Conservation (phyloP, 164 flowering plant genomes). For the Stephania yunnanensis region DNA sequence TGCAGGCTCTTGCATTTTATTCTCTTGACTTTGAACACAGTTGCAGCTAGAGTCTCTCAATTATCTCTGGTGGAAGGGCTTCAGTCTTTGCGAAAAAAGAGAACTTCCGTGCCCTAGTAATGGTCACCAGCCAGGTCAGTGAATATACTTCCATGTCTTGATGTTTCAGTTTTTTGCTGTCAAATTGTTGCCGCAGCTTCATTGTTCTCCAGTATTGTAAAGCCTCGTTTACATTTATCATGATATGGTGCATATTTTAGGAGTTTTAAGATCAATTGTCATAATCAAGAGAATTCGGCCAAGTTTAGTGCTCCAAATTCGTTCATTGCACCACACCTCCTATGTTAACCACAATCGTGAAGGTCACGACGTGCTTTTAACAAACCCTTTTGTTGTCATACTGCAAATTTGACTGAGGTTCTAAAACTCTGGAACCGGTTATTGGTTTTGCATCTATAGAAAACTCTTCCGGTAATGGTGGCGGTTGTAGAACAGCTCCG, state of each 20-base stretch:
- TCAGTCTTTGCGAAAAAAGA: constrained; percentile 56
- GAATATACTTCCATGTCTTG: background rate
- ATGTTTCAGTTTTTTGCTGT: background rate
- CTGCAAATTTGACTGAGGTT: background rate
- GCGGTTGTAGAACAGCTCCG: constrained; percentile 91
- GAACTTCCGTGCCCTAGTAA: constrained; percentile 60
- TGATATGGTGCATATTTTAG: background rate
- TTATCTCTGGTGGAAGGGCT: constrained; percentile 43
- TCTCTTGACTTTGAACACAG: constrained; percentile 56
- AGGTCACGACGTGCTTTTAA: background rate
- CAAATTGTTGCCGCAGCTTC: background rate
- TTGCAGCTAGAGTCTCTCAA: constrained; percentile 41
- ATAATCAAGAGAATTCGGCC: background rate
- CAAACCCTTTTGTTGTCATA: background rate
- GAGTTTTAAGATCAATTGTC: no score
- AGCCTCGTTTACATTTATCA: background rate
- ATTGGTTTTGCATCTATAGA: constrained; percentile 35
- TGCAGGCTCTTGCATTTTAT: constrained; percentile 69
- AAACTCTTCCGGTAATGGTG: constrained; percentile 89
- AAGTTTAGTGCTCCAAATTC: background rate
- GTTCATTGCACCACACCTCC: background rate
- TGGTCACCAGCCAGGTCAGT: constrained; percentile 89
- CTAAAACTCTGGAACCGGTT: background rate
- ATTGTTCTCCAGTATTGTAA: background rate
- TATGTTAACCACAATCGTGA: background rate